Conservation (phyloP, 768 basidiomycete species). For the Suillus placidus region DNA sequence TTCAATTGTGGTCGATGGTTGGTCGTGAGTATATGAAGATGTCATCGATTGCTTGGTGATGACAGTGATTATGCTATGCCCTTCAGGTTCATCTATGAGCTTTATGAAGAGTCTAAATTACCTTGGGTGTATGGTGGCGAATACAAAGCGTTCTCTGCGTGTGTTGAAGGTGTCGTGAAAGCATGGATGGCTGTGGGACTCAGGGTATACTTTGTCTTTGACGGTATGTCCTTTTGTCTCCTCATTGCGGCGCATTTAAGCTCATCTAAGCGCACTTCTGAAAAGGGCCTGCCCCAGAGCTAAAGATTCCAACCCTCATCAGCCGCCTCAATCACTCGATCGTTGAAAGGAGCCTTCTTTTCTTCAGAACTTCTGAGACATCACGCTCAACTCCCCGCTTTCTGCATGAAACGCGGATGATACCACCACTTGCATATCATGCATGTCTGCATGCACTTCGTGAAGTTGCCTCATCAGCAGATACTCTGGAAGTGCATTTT, state of each 20-base stretch:
- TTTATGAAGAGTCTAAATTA: constrained; percentile 60
- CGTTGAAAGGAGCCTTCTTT: constrained; percentile 66
- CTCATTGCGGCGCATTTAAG: background rate
- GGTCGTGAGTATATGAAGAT: constrained; percentile 68
- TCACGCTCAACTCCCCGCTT: constrained; percentile 70
- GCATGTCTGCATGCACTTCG: constrained; percentile 61
- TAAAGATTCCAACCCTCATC: constrained; percentile 72
- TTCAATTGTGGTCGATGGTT: constrained; percentile 76
- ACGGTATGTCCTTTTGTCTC: constrained; percentile 53
- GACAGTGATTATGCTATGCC: constrained; percentile 10
- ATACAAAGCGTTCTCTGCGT: constrained; percentile 56
- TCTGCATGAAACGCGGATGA: constrained; percentile 69
- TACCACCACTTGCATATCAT: constrained; percentile 67
- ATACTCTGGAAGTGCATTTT: constrained; percentile 58
- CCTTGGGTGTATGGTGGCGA: constrained; percentile 91
- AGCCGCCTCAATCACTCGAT: constrained; percentile 59
- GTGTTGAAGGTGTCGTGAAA: constrained; percentile 53
- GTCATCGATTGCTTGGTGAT: constrained; percentile 15
- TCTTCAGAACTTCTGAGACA: constrained; percentile 75
- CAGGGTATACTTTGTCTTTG: constrained; percentile 75
- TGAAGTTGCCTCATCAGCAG: constrained; percentile 35
- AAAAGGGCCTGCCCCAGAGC: constrained; percentile 66
- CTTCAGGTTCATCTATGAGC: constrained; percentile 72
- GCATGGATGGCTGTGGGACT: constrained; percentile 74
- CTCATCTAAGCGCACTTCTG: constrained; percentile 19